Evolutionary conservation across 164 flowering plant species (phyloP), one percentile per base, ranked within the genome.

Genomic region (Platanus orientalis): DNA sequence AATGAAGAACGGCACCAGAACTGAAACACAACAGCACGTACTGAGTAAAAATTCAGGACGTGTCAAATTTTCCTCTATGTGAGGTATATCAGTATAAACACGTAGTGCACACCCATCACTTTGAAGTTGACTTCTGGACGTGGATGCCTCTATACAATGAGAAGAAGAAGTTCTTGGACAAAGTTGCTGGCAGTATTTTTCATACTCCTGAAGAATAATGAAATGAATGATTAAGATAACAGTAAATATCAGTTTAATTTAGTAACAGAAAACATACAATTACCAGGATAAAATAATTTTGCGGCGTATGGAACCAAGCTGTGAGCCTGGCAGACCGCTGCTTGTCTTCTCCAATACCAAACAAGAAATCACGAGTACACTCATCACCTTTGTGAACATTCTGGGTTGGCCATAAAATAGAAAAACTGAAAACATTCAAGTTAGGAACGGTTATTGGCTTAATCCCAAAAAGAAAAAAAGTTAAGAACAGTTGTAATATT

Each of bases 281-380:
- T 66, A 84, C 99, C 61, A 76, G 77, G 58, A 95, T 78, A 76
- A 92, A 95, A 73, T 89, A 95, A 65, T 73, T 82, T 69, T 82
- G 54, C 23, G 99, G 97, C 3, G 97, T 92, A 66, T 81, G 90
- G 66, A 89, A 95, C 97, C 97, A 95, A 50, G 97, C 97, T 34
- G 96, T 88, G 42, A 90, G 90, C 78, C 99, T 84, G 39, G 97
- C 96, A 67, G 97, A 92, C 7, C 97, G 94, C 62, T 92, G 99
- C 67, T 84, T 92, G 71, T 86, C 94, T 81, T 95, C 99, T 57
- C 92, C 92, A 71, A 95, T 85, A 69, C 97, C 97, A 76, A 72
- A 78, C 40, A 92, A 76, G 69, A 72, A 95, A 81, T 95, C 99
- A 63, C 99, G 97, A 67, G 96, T 85, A 78, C 99, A 95, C 67